A percentile compares a stretch with the other conserved stretches of the same genome.
These are phyloP conservation scores for Diaporthe aspalathi DNA, from an alignment of 2,329 filamentous ascomycete genomes.

Conservation along the genomic window DNA sequence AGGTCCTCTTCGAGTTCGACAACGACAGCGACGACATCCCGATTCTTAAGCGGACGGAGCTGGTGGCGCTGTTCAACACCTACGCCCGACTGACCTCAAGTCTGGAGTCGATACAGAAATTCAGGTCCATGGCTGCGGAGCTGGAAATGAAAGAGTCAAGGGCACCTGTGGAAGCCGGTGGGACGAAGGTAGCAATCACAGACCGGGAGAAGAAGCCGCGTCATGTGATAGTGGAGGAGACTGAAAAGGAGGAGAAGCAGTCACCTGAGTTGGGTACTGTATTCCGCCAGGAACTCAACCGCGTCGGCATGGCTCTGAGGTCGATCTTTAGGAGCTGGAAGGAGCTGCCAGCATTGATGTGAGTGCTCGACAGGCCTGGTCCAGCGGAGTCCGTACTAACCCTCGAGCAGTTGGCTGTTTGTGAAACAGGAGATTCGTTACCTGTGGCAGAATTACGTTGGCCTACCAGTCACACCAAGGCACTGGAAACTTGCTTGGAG, in stretches of 20 bases:
- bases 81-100: conserved; percentile 88
- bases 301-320: conserved; percentile 71
- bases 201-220: conserved; percentile 59
- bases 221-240: conserved; percentile 50
- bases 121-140: conserved; percentile 67
- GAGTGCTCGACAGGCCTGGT: conserved; percentile 55
- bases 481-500: conserved; percentile 60
- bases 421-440: conserved; percentile 58
- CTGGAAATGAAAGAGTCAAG: conserved; percentile 47
- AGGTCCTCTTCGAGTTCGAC: conserved; percentile 95
- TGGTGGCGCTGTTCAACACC: conserved; percentile 95
- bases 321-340: conserved; percentile 79
- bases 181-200: conserved; percentile 42
- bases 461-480: conserved; percentile 62
- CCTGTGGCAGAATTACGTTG: conserved; percentile 63
- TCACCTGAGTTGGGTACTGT: conserved; percentile 59
- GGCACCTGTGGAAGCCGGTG: conserved; percentile 43
- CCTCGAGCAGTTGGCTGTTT: conserved; percentile 54
- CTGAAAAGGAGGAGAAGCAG: conserved; percentile 56
- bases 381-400: neutral
- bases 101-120: conserved; percentile 78
- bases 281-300: conserved; percentile 71
- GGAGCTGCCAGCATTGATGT: conserved; percentile 75
- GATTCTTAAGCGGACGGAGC: conserved; percentile 84
- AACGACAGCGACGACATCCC: conserved; percentile 72